Conservation (phyloP, 768 basidiomycete species). For the Boletus coccyginus region DNA sequence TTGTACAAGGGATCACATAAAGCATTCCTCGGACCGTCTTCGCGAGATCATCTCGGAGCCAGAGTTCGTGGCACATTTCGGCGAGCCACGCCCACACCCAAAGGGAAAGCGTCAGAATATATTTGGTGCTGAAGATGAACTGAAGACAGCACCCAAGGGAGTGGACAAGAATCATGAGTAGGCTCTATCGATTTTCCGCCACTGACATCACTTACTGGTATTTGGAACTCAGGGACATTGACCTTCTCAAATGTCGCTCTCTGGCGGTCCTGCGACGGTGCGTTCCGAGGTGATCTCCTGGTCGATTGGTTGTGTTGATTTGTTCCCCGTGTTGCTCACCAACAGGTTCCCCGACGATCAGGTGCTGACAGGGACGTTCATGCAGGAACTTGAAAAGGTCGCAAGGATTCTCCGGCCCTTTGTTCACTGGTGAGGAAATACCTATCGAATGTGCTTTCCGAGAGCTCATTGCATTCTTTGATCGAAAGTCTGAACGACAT, state of each 20-base stretch:
- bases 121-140: slow-evolving; percentile 83
- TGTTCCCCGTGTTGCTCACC: background rate
- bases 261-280: slow-evolving; percentile 68
- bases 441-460: background rate
- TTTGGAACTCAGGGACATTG: slow-evolving; percentile 67
- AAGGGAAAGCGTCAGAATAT: slow-evolving; percentile 69
- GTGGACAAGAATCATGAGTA: slow-evolving; percentile 79
- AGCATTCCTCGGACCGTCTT: slow-evolving; percentile 57
- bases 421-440: slow-evolving; percentile 63
- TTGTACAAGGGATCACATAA: slow-evolving; percentile 56
- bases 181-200: slow-evolving; percentile 10
- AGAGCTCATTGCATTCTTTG: background rate
- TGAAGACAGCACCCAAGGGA: slow-evolving; percentile 92
- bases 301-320: slow-evolving; percentile 16
- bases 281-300: slow-evolving; percentile 11
- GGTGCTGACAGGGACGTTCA: slow-evolving; percentile 64
- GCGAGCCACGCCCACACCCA: slow-evolving; percentile 57
- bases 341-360: slow-evolving; percentile 72
- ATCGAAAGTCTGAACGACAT: slow-evolving; percentile 61
- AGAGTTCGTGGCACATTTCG: slow-evolving; percentile 76
- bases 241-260: slow-evolving; percentile 81
- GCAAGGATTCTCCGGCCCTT: slow-evolving; percentile 65
- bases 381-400: slow-evolving; percentile 54
- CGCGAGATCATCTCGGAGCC: slow-evolving; percentile 63
- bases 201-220: background rate